phyloP scores from a whole-genome alignment of 768 basidiomycete genomes.

The Termitomyces sp. region DNA sequence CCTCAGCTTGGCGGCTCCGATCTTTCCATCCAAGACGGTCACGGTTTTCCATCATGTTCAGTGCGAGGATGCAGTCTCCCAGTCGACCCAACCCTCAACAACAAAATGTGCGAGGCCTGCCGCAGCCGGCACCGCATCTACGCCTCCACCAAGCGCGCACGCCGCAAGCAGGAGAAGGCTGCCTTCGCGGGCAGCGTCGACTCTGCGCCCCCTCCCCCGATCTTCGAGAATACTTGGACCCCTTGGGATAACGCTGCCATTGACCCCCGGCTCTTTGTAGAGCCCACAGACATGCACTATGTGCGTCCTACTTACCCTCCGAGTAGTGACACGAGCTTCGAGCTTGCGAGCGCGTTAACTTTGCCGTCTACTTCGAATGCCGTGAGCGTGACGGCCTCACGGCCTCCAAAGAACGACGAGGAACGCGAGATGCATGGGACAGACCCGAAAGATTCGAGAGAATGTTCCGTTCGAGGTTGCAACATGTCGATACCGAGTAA shows the following conservation, averaged over 20 bases:
- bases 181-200: slow-evolving; percentile 19
- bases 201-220: background rate
- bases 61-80: slow-evolving; percentile 40
- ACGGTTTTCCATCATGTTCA: slow-evolving; percentile 26
- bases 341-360: slow-evolving; percentile 44
- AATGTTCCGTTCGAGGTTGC: slow-evolving; percentile 55
- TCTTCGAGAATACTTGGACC: background rate
- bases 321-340: slow-evolving; percentile 31
- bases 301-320: slow-evolving; percentile 26
- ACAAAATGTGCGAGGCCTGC: slow-evolving; percentile 54
- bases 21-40: background rate
- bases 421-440: background rate
- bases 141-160: slow-evolving; percentile 46
- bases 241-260: slow-evolving; percentile 13
- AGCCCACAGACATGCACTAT: background rate
- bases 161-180: slow-evolving; percentile 49
- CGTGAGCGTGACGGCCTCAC: background rate
- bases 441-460: background rate
- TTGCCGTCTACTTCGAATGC: slow-evolving; percentile 20
- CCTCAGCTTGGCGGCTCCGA: background rate
- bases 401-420: slow-evolving; percentile 2
- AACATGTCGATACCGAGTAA: slow-evolving; percentile 39
- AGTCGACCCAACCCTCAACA: slow-evolving; percentile 22
- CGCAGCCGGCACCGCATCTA: slow-evolving; percentile 48
- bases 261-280: slow-evolving; percentile 16